Evolutionary conservation across 192 early-diverging fungal genomes (phyloP).

Genomic region (Coemansia sp.): DNA sequence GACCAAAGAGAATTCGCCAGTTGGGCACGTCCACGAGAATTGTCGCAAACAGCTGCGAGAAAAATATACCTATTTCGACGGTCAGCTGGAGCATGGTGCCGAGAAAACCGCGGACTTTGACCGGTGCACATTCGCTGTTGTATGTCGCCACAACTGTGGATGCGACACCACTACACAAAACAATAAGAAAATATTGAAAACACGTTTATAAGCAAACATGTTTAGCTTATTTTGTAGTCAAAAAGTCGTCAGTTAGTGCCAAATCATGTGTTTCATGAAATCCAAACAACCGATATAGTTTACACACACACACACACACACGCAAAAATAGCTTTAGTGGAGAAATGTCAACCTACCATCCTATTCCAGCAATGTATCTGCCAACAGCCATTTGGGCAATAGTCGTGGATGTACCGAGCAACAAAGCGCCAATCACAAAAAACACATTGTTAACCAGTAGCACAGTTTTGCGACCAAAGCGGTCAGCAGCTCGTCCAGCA

Average conservation of each 20-base stretch:
- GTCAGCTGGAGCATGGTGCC: constrained; percentile 72
- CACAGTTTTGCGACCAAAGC: constrained; percentile 62
- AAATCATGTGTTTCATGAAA: no score
- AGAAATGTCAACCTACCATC: constrained; percentile 51
- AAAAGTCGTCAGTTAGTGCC: no score
- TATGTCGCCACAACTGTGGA: constrained; percentile 65
- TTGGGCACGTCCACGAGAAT: constrained; percentile 55
- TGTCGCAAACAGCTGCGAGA: constrained; percentile 63
- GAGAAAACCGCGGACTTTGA: constrained; percentile 62
- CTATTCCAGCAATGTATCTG: constrained; percentile 71
- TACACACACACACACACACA: no score
- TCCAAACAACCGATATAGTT: no score
- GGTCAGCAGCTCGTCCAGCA: constrained; percentile 58
- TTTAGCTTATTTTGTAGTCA: no score
- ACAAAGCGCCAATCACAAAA: constrained; percentile 65
- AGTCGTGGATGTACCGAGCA: constrained; percentile 61
- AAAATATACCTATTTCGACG: constrained; percentile 74
- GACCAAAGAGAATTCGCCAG: constrained; percentile 71
- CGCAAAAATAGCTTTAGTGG: neutral
- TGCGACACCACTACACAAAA: constrained; percentile 60
- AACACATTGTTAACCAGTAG: constrained; percentile 67
- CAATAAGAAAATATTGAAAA: neutral
- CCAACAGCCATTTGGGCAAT: constrained; percentile 65
- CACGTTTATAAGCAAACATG: no score
- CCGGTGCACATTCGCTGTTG: constrained; percentile 74